Evolutionary conservation across 2,329 filamentous ascomycete genomes (phyloP).

Genomic region (Pseudocercospora eumusae): DNA sequence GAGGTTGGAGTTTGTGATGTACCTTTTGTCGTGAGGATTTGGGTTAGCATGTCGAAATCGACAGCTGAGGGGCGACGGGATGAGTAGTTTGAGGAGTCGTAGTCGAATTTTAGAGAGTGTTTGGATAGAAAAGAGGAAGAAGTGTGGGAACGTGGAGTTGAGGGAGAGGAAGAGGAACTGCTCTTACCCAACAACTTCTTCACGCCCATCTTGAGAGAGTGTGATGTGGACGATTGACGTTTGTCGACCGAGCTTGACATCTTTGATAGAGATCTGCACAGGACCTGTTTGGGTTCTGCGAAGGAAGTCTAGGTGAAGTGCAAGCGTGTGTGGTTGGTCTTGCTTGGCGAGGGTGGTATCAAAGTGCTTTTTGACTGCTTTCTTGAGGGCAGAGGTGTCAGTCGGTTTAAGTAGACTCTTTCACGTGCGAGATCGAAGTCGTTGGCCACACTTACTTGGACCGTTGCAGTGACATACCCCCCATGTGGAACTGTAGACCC

Average conservation of each 20-base stretch:
- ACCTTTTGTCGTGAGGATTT: conserved; percentile 43
- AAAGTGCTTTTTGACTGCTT: conserved; percentile 62
- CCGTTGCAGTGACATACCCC: conserved; percentile 65
- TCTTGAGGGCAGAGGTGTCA: conserved; percentile 41
- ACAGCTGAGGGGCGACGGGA: conserved; percentile 14
- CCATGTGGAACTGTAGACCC: conserved; percentile 65
- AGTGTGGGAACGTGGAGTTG: conserved; percentile 6
- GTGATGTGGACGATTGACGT: conserved; percentile 65
- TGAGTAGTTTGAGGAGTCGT: conserved; percentile 15
- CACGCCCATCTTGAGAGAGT: conserved; percentile 54
- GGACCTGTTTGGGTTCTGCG: conserved; percentile 62
- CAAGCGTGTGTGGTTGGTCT: conserved; percentile 64
- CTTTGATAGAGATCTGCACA: conserved; percentile 59
- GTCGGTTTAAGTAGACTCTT: conserved; percentile 12
- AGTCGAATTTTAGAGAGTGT: conserved; percentile 16
- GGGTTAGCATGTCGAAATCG: conserved; percentile 23
- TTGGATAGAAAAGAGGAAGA: conserved; percentile 9
- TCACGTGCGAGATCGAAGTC: conserved; percentile 8
- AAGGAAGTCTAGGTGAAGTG: conserved; percentile 66
- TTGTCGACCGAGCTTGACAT: conserved; percentile 65
- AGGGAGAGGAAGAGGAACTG: background rate
- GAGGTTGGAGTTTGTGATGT: conserved; percentile 66
- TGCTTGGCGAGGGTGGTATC: conserved; percentile 57
- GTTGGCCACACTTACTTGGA: conserved; percentile 40
- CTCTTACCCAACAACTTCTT: conserved; percentile 59